Conservation (phyloP, 768 basidiomycete species). For the Strobilomyces confusus region DNA sequence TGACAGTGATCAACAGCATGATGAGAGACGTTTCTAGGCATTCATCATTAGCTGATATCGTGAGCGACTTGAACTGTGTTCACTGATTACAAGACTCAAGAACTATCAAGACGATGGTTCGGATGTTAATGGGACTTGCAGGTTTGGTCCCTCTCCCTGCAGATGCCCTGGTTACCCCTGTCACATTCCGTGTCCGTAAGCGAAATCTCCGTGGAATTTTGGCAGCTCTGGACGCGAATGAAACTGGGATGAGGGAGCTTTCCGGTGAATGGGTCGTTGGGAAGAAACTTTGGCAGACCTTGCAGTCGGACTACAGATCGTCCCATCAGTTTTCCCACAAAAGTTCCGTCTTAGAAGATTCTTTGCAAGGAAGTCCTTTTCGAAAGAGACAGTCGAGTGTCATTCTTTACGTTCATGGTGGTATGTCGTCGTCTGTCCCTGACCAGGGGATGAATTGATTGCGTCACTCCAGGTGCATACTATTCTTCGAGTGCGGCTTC, state of each 20-base stretch:
- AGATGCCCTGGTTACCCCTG: constrained; percentile 91
- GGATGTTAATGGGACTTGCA: constrained; percentile 70
- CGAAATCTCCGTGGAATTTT: constrained; percentile 79
- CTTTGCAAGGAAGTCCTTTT: constrained; percentile 11
- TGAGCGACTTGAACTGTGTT: constrained; percentile 32
- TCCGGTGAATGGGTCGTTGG: constrained; percentile 98
- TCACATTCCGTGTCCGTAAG: constrained; percentile 79
- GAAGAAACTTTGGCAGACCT: constrained; percentile 79
- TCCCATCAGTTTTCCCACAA: constrained; percentile 28
- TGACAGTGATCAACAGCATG: constrained; percentile 84
- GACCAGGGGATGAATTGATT: constrained; percentile 2
- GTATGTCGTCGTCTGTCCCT: constrained; percentile 38
- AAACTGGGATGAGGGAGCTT: constrained; percentile 76
- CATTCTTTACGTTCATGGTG: constrained; percentile 92
- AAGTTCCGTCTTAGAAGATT: constrained; percentile 14
- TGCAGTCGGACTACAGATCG: constrained; percentile 79
- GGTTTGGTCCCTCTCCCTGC: constrained; percentile 84
- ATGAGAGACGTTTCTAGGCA: constrained; percentile 83
- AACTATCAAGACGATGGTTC: constrained; percentile 40
- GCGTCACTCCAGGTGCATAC: constrained; percentile 66
- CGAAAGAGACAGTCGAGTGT: constrained; percentile 65
- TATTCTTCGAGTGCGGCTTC: constrained; percentile 89
- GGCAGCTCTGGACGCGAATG: constrained; percentile 63
- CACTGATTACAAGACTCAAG: constrained; percentile 1
- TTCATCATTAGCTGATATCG: constrained; percentile 80